Conservation (phyloP, 1,284 basidiomycete genomes). For the Pascua guehoae region DNA sequence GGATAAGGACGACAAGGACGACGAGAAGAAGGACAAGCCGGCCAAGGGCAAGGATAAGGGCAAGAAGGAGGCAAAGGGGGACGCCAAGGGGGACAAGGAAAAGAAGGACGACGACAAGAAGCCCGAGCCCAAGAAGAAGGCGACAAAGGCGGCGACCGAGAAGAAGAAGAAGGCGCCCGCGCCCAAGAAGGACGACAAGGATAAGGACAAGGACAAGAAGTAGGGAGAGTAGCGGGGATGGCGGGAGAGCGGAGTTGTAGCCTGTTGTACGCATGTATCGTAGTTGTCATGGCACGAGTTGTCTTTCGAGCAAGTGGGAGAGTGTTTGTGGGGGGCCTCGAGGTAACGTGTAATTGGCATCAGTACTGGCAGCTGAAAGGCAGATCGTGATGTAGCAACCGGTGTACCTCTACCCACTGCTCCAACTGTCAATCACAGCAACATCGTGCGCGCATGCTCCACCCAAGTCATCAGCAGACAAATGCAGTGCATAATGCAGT, state of each 20-base stretch:
- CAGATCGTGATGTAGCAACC: too few relatives aligned
- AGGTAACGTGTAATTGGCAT: too few relatives aligned
- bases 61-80: not conserved
- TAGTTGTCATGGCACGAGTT: not conserved
- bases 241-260: not conserved
- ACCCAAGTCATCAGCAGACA: too few relatives aligned
- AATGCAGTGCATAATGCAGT: too few relatives aligned
- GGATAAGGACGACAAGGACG: not conserved
- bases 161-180: slow-evolving; percentile 11
- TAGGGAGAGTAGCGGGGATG: not conserved
- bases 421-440: too few relatives aligned
- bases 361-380: too few relatives aligned
- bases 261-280: slow-evolving; percentile 12
- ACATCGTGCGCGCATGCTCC: too few relatives aligned
- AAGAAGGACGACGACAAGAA: slow-evolving; percentile 6
- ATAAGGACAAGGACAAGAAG: slow-evolving; percentile 5
- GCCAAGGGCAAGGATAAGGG: slow-evolving; percentile 5
- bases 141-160: slow-evolving; percentile 11
- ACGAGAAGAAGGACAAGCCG: not conserved
- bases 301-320: too few relatives aligned
- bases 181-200: not conserved
- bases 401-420: too few relatives aligned
- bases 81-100: slow-evolving; percentile 1
- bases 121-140: slow-evolving; percentile 3
- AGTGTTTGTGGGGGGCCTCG: too few relatives aligned